Evolutionary conservation across 2,329 filamentous ascomycete species (phyloP).

Genomic region (Bipolaris cookei): DNA sequence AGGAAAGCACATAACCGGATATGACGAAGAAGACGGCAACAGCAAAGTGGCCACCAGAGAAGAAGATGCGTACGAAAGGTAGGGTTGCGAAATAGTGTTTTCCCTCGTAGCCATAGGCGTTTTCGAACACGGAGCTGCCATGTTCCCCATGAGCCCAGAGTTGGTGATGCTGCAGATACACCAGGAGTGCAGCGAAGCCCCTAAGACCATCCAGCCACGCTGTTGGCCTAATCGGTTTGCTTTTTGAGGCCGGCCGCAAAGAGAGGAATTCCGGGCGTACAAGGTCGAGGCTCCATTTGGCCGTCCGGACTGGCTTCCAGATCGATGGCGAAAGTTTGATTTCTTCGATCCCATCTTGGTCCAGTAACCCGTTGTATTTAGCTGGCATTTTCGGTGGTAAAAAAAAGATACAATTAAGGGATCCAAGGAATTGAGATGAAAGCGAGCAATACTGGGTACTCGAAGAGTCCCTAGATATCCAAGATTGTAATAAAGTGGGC

Average conservation of each 20-base stretch:
- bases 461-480: background rate
- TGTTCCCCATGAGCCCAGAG: slow-evolving; percentile 55
- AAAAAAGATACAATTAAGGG: background rate
- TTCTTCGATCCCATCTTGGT: slow-evolving; percentile 35
- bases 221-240: slow-evolving; percentile 32
- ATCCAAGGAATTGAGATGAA: background rate
- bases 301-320: slow-evolving; percentile 37
- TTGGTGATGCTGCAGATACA: slow-evolving; percentile 65
- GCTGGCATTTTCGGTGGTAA: slow-evolving; percentile 31
- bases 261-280: slow-evolving; percentile 42
- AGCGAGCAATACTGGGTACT: background rate
- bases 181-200: slow-evolving; percentile 70
- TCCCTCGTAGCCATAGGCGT: slow-evolving; percentile 39
- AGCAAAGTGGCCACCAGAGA: slow-evolving; percentile 59
- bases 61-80: slow-evolving; percentile 58
- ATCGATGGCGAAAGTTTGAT: slow-evolving; percentile 28
- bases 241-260: slow-evolving; percentile 28
- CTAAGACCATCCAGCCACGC: slow-evolving; percentile 66
- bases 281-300: slow-evolving; percentile 40
- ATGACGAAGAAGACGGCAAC: slow-evolving; percentile 62
- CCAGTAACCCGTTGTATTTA: slow-evolving; percentile 38
- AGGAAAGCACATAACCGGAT: slow-evolving; percentile 60
- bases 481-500: background rate
- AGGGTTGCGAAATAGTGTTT: slow-evolving; percentile 40
- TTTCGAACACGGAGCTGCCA: slow-evolving; percentile 55